A percentile compares a stretch with the other conserved stretches of the same genome.
phyloP scores from a whole-genome alignment of 1,284 basidiomycete species.

The Flammula alnicola region DNA sequence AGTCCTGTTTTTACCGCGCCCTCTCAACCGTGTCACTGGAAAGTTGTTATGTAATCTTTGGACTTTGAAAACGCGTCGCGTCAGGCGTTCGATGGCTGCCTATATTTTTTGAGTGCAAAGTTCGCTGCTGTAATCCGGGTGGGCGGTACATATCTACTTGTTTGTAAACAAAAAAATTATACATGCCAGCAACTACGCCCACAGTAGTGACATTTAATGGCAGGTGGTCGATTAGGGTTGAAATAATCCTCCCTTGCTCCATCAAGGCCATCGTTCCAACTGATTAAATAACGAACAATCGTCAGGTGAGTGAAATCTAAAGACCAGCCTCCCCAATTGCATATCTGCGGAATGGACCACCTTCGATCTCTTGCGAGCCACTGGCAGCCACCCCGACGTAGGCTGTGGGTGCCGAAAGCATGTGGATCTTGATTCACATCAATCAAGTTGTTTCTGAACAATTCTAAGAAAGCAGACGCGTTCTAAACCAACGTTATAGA shows the following conservation, averaged over 20 bases:
- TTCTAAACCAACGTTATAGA: not conserved
- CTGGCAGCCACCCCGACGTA: not conserved
- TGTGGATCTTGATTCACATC: not conserved
- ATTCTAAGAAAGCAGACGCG: not conserved
- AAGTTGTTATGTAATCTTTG: no score
- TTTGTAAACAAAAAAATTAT: no score
- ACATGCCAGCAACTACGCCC: no score
- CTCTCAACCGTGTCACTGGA: no score
- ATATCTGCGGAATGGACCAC: slow-evolving; percentile 3
- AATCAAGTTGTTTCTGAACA: not conserved
- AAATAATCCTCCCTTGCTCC: slow-evolving; percentile 6
- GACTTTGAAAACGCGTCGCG: no score
- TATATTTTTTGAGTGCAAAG: no score
- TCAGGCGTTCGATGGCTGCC: no score
- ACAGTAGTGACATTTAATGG: no score
- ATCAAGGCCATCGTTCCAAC: slow-evolving; percentile 4
- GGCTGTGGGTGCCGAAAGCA: not conserved
- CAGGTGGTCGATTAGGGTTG: no score
- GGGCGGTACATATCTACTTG: no score
- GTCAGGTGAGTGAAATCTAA: slow-evolving; percentile 8
- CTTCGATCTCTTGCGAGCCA: not conserved
- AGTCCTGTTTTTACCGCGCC: no score
- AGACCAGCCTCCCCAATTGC: slow-evolving; percentile 13
- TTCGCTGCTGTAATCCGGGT: no score
- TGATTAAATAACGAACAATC: slow-evolving; percentile 9